Evolutionary conservation across 352 stramenopile species (phyloP), one percentile per base, ranked within the genome.

Genomic region (Pythium brassicae): DNA sequence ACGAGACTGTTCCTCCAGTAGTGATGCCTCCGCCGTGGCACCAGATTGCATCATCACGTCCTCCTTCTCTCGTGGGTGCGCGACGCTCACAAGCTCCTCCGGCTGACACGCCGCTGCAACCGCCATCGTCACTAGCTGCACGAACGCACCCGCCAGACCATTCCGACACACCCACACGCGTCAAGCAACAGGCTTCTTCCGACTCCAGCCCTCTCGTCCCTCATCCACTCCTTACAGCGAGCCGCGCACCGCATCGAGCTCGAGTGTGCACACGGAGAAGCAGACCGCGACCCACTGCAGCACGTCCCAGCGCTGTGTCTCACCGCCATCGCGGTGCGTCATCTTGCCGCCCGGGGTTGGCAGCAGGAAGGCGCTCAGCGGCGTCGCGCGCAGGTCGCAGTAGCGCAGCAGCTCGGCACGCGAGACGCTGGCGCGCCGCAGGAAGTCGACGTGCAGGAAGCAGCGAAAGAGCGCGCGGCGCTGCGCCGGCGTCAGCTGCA

Each of bases 211-310:
- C 29, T 35, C 29, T 10, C 4, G 8, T 39, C 19, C 12, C 40
- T 26, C 40, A 22, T 25, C 32, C 35, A 51, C 12, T 9, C 1
- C 47, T 20, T 25, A n/a, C 3, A 53, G 29, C 29, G 5, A 35
- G 29, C 10, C 4, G 15, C 12, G 58, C 58, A 81, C 79, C 62
- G 22, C 55, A 22, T 20, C 37, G 5, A 60, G 37, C 1, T 77
- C 62, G 35, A 76, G 62, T 19, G 78, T 87, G n/a, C 78, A 89
- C 17, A 87, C 25, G 5, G 78, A 86, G 52, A 87, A 89, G 42
- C 65, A 78, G 20, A 66, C 32, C 2, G 68, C 69, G 34, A 89
- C 52, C 10, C 85, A 55, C 44, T 89, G 78, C 20, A 75, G 49
- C 25, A 89, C 66, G 50, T 89, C 76, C 76, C 76, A 89, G 32